Evolutionary conservation across 2,329 filamentous ascomycete genomes (phyloP).

Genomic region (Hymenoscyphus infarciens): DNA sequence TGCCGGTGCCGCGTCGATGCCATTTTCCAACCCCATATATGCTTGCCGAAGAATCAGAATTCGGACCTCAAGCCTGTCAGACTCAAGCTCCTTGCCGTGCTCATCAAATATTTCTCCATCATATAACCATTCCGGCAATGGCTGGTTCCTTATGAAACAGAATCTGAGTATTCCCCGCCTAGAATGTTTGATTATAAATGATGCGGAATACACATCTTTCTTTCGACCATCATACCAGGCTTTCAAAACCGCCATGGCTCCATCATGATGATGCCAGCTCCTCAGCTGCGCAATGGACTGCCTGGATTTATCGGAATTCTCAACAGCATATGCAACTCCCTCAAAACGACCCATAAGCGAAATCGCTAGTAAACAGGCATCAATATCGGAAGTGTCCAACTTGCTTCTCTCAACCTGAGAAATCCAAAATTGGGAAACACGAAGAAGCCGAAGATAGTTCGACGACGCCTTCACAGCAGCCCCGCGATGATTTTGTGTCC

Average conservation of each 20-base stretch:
- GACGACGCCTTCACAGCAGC: slow-evolving; percentile 29
- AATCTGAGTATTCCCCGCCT: slow-evolving; percentile 32
- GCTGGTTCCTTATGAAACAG: slow-evolving; percentile 25
- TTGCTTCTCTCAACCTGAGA: slow-evolving; percentile 1
- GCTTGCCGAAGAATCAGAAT: slow-evolving; percentile 24
- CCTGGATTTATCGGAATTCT: not conserved
- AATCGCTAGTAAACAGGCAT: slow-evolving; percentile 20
- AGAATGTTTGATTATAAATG: slow-evolving; percentile 31
- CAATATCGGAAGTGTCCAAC: slow-evolving; percentile 14
- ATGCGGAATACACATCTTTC: slow-evolving; percentile 10
- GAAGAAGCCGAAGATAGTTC: slow-evolving; percentile 28
- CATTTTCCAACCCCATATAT: slow-evolving; percentile 5
- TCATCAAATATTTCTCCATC: slow-evolving; percentile 34
- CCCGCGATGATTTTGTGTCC: slow-evolving; percentile 23
- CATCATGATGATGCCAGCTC: slow-evolving; percentile 40
- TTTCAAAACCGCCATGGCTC: slow-evolving; percentile 33
- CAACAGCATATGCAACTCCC: not conserved
- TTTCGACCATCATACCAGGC: slow-evolving; percentile 27
- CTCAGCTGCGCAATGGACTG: not conserved
- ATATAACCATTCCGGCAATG: slow-evolving; percentile 33
- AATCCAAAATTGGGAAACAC: slow-evolving; percentile 11
- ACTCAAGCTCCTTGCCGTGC: slow-evolving; percentile 30
- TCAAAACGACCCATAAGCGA: slow-evolving; percentile 24
- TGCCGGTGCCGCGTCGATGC: not conserved
- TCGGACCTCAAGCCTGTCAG: slow-evolving; percentile 30